A percentile compares a stretch with the other conserved stretches of the same genome.
Conservation (phyloP, 2,329 filamentous ascomycete genomes). For the Colletotrichum liriopes region DNA sequence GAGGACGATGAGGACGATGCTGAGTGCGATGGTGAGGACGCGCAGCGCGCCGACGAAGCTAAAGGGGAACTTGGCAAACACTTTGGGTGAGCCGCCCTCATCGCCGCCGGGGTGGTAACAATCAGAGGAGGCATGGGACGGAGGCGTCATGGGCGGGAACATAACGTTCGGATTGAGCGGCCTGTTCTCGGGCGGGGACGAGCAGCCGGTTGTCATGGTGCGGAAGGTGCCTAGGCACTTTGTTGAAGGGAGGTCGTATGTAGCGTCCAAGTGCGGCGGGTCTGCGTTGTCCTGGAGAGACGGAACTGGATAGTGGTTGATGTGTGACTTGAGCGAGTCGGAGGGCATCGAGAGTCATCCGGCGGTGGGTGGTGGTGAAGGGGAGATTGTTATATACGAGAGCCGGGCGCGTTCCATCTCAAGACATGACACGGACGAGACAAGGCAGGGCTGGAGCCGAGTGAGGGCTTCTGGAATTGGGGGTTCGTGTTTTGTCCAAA, state of each 20-base stretch:
- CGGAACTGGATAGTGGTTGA: neutral
- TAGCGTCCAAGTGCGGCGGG: neutral
- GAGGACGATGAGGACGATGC: conserved; percentile 18
- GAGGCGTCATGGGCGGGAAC: conserved; percentile 19
- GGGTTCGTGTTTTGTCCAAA: neutral
- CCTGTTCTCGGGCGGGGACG: conserved; percentile 14
- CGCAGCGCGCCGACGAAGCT: conserved; percentile 22
- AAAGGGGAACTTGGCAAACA: conserved; percentile 13
- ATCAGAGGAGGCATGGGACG: neutral
- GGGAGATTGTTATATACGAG: conserved; percentile 17
- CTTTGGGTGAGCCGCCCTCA: neutral
- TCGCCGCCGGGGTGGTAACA: neutral
- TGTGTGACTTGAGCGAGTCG: conserved; percentile 4
- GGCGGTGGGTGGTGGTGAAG: conserved; percentile 31
- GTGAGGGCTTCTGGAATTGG: neutral
- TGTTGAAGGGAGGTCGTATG: conserved; percentile 32
- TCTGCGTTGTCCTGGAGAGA: neutral
- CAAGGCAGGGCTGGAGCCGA: neutral
- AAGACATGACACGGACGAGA: conserved; percentile 1
- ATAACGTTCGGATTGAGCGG: conserved; percentile 22
- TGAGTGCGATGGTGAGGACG: conserved; percentile 9
- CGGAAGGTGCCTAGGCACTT: conserved; percentile 34
- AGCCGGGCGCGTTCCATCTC: neutral
- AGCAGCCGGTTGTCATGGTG: conserved; percentile 16
- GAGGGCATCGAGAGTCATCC: conserved; percentile 42